Conservation (phyloP, 495 filamentous ascomycete species). For the Podospora pseudocomata region DNA sequence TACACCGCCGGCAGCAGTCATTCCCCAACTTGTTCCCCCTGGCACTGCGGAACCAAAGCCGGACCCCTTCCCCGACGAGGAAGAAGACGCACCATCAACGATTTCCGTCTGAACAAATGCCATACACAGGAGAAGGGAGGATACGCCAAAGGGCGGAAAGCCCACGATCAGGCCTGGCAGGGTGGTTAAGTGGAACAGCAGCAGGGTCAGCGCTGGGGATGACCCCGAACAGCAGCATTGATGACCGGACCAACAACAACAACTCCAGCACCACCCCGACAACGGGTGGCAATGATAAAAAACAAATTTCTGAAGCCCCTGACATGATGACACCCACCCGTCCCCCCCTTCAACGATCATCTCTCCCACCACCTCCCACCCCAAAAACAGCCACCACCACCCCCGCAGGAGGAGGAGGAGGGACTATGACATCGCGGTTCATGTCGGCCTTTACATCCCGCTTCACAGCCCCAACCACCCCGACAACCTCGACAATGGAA, state of each 20-base stretch:
- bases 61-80: constrained; percentile 32
- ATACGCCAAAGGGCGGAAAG: constrained; percentile 21
- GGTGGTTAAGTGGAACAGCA: constrained; percentile 34
- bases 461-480: constrained; percentile 33
- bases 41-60: constrained; percentile 21
- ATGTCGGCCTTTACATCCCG: constrained; percentile 44
- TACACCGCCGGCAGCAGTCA: constrained; percentile 44
- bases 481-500: background rate
- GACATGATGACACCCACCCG: constrained; percentile 33
- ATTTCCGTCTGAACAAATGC: constrained; percentile 38
- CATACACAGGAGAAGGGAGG: constrained; percentile 42
- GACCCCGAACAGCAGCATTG: constrained; percentile 10
- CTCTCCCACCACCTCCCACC: constrained; percentile 22
- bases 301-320: constrained; percentile 17
- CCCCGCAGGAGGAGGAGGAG: constrained; percentile 11
- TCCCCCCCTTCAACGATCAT: constrained; percentile 11
- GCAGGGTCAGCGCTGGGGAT: constrained; percentile 21
- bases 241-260: constrained; percentile 7
- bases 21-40: constrained; percentile 38
- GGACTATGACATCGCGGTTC: constrained; percentile 35
- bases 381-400: constrained; percentile 33
- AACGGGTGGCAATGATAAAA: constrained; percentile 2
- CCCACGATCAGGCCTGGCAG: constrained; percentile 29
- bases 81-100: constrained; percentile 27
- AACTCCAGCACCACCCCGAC: constrained; percentile 5